phyloP scores from a whole-genome alignment of 2,329 filamentous ascomycete species.

The Hymenoscyphus fraxineus region DNA sequence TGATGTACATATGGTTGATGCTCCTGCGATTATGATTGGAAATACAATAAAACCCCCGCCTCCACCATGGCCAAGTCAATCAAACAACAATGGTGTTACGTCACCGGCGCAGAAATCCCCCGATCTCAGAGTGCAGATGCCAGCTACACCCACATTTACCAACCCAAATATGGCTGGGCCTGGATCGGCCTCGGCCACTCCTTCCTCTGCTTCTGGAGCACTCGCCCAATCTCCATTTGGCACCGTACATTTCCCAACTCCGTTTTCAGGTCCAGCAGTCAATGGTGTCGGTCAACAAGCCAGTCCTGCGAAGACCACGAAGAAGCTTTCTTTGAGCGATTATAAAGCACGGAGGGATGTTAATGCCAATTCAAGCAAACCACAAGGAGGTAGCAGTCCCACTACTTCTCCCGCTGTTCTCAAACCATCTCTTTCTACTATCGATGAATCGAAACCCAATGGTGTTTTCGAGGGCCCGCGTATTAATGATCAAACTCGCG shows the following conservation, averaged over 20 bases:
- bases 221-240: slow-evolving; percentile 50
- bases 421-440: slow-evolving; percentile 38
- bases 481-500: slow-evolving; percentile 34
- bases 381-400: slow-evolving; percentile 31
- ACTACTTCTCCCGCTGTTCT: slow-evolving; percentile 34
- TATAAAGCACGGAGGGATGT: slow-evolving; percentile 48
- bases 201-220: slow-evolving; percentile 44
- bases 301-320: slow-evolving; percentile 55
- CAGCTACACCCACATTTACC: slow-evolving; percentile 50
- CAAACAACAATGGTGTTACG: slow-evolving; percentile 10
- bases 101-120: slow-evolving; percentile 21
- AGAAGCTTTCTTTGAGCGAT: slow-evolving; percentile 64
- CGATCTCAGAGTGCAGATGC: slow-evolving; percentile 48
- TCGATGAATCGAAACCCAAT: slow-evolving; percentile 42
- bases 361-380: slow-evolving; percentile 21
- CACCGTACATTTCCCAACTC: slow-evolving; percentile 38
- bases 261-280: slow-evolving; percentile 41
- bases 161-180: slow-evolving; percentile 35
- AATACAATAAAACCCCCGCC: slow-evolving; percentile 33
- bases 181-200: slow-evolving; percentile 38
- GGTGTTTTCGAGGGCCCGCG: slow-evolving; percentile 33
- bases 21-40: slow-evolving; percentile 19
- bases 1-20: slow-evolving; percentile 31
- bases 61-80: slow-evolving; percentile 28
- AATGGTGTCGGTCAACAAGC: slow-evolving; percentile 47